Conservation (phyloP, 768 basidiomycete genomes). For the Tylopilus felleus region DNA sequence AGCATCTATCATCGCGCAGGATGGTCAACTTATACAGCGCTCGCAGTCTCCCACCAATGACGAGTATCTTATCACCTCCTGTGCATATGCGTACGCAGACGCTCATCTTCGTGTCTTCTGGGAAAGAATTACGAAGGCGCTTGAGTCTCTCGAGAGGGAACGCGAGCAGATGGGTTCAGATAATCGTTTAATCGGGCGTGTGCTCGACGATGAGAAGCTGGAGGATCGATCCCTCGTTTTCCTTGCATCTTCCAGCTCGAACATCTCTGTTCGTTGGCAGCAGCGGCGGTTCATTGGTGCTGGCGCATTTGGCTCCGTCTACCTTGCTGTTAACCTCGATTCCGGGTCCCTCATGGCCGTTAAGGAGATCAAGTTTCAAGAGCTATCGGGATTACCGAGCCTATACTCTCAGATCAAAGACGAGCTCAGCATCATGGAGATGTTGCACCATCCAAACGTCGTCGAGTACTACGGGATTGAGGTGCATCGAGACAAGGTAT, state of each 20-base stretch:
- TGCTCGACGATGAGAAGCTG: slow-evolving; percentile 87
- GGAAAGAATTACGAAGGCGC: slow-evolving; percentile 61
- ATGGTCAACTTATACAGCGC: slow-evolving; percentile 47
- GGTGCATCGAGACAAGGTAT: slow-evolving; percentile 97
- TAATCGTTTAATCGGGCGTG: slow-evolving; percentile 81
- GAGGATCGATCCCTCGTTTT: slow-evolving; percentile 94
- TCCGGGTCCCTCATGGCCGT: slow-evolving; percentile 97
- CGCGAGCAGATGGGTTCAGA: slow-evolving; percentile 61
- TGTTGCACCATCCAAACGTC: slow-evolving; percentile 95
- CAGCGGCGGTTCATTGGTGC: slow-evolving; percentile 97
- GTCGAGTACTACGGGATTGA: slow-evolving; percentile 99
- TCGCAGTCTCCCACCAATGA: slow-evolving; percentile 37
- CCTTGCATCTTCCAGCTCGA: slow-evolving; percentile 92
- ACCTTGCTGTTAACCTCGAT: slow-evolving; percentile 94
- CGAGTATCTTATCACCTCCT: slow-evolving; percentile 24
- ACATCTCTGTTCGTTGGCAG: slow-evolving; percentile 96
- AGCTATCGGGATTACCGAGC: slow-evolving; percentile 81
- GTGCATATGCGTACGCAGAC: slow-evolving; percentile 48
- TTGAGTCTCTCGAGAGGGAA: slow-evolving; percentile 62
- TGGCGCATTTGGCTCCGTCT: slow-evolving; percentile 99
- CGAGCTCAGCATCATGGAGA: slow-evolving; percentile 96
- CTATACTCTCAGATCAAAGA: slow-evolving; percentile 92
- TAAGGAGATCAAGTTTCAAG: slow-evolving; percentile 98
- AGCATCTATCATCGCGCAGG: slow-evolving; percentile 44
- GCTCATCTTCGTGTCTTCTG: slow-evolving; percentile 70